A percentile compares a stretch with the other conserved stretches of the same genome.
Evolutionary conservation across 805 yeast species (phyloP).

Genomic region (Hanseniaspora lindneri): DNA sequence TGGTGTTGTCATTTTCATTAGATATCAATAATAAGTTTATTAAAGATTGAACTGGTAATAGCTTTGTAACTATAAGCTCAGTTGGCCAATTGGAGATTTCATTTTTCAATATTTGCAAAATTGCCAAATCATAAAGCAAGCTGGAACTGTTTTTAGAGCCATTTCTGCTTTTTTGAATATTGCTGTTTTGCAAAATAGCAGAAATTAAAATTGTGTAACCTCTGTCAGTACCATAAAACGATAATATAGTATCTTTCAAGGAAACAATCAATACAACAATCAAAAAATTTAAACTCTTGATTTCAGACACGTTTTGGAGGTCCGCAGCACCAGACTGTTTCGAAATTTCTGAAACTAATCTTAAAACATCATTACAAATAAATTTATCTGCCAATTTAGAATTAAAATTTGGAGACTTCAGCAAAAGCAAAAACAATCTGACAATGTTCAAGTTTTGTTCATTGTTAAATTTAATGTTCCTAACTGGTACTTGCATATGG

Average conservation of each 20-base stretch:
- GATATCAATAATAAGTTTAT: constrained; percentile 2
- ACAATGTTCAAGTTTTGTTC: constrained; percentile 7
- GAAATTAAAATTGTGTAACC: constrained; percentile 14
- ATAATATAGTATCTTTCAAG: constrained; percentile 1
- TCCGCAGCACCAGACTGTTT: constrained; percentile 7
- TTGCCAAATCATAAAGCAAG: constrained; percentile 8
- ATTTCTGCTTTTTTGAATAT: constrained; percentile 5
- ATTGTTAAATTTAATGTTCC: constrained; percentile 6
- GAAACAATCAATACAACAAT: constrained; percentile 8
- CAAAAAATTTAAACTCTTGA: constrained; percentile 11
- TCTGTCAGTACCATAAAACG: constrained; percentile 12
- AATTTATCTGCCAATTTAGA: constrained; percentile 9
- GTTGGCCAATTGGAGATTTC: constrained; percentile 16
- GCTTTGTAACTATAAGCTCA: constrained; percentile 36
- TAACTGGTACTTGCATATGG: not conserved
- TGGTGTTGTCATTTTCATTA: constrained; percentile 26
- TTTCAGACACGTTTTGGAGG: constrained; percentile 2
- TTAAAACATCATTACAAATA: constrained; percentile 15
- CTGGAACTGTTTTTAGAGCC: not conserved
- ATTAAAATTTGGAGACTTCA: constrained; percentile 2
- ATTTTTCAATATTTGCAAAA: constrained; percentile 12
- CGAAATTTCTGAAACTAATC: constrained; percentile 13
- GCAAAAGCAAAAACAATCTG: constrained; percentile 7
- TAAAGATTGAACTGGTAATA: constrained; percentile 66
- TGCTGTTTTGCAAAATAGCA: constrained; percentile 14